These are phyloP conservation scores for Ammopiptanthus mongolicus DNA, from an alignment of 306 rosid genomes.

Conservation along the genomic window DNA sequence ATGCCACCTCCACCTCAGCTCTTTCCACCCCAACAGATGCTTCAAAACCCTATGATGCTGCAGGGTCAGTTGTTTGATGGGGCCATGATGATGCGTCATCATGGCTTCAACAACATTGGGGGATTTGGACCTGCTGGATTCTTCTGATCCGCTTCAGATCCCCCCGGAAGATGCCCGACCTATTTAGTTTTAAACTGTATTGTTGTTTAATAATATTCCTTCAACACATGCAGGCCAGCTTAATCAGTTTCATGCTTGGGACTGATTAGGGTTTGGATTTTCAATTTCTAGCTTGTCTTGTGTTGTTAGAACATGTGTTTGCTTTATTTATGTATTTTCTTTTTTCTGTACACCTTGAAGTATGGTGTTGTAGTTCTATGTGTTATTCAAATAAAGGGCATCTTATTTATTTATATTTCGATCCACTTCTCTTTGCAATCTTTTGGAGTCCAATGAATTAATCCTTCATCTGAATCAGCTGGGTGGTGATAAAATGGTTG, in stretches of 20 bases:
- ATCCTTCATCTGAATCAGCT: background rate
- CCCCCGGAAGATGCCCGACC: background rate
- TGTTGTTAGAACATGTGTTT: background rate
- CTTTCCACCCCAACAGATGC: background rate
- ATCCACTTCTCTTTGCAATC: background rate
- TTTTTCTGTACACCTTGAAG: background rate
- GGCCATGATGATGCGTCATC: background rate
- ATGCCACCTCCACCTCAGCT: background rate
- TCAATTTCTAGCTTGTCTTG: background rate
- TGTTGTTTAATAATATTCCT: background rate
- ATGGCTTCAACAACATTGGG: background rate
- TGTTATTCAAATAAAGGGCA: conserved; percentile 17
- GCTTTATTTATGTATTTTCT: background rate
- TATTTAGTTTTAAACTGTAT: background rate
- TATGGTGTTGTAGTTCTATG: too few relatives aligned
- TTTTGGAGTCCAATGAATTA: background rate
- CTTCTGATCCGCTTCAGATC: background rate
- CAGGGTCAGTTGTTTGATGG: conserved; percentile 7
- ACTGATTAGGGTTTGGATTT: background rate
- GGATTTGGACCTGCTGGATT: background rate
- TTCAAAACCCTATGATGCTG: background rate
- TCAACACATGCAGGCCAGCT: background rate
- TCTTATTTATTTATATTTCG: background rate
- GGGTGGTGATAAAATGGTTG: background rate
- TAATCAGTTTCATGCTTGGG: background rate